phyloP scores from a whole-genome alignment of 768 basidiomycete genomes.

The Lactarius evosmus region DNA sequence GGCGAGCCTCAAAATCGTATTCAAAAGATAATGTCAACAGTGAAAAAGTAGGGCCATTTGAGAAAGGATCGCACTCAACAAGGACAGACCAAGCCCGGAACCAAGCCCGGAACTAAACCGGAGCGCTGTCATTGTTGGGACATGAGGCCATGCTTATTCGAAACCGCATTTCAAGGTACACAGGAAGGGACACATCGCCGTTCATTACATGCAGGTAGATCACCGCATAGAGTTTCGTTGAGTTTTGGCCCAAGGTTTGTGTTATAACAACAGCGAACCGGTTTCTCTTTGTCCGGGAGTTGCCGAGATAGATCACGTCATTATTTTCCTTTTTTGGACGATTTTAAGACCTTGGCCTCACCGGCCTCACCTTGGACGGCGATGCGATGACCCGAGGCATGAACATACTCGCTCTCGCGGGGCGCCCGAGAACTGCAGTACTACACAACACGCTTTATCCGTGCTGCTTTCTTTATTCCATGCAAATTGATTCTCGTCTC shows the following conservation, averaged over 20 bases:
- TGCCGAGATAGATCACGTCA: background rate
- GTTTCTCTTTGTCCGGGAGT: background rate
- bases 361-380: background rate
- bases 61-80: background rate
- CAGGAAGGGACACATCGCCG: background rate
- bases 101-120: background rate
- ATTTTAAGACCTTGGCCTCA: too few relatives aligned
- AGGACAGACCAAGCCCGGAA: too few relatives aligned
- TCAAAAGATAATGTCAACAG: background rate
- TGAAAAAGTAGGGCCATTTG: background rate
- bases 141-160: background rate
- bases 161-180: background rate
- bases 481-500: background rate
- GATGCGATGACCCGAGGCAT: background rate
- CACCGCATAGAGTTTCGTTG: background rate
- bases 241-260: background rate
- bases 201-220: background rate
- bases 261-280: too few relatives aligned
- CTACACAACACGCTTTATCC: slow-evolving; percentile 11
- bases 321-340: background rate
- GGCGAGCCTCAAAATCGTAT: background rate
- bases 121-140: background rate
- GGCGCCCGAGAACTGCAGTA: background rate
- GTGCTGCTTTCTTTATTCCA: slow-evolving; percentile 7
- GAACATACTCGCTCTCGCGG: background rate